phyloP scores from a whole-genome alignment of 2,329 filamentous ascomycete genomes.

The Emydomyces testavorans region DNA sequence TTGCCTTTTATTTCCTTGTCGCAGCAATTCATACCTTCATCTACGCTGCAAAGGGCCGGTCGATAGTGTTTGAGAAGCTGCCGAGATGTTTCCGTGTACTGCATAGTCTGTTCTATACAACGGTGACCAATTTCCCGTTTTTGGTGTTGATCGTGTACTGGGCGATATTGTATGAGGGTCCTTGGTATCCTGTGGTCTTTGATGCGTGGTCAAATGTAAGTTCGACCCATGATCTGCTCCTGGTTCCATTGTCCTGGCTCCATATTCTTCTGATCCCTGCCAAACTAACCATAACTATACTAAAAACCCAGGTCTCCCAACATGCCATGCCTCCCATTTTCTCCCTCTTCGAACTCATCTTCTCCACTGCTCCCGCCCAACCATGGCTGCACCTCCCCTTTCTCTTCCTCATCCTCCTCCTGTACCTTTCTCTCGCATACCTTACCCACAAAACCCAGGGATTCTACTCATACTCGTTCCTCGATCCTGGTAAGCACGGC shows the following conservation, averaged over 20 bases:
- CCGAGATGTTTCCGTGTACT: constrained; percentile 53
- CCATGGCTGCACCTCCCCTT: constrained; percentile 56
- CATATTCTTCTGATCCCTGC: neutral
- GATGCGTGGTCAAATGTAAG: constrained; percentile 43
- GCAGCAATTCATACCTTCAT: constrained; percentile 56
- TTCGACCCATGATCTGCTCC: no score
- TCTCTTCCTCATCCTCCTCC: constrained; percentile 56
- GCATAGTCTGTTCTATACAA: constrained; percentile 54
- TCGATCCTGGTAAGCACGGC: constrained; percentile 45
- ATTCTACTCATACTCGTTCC: constrained; percentile 67
- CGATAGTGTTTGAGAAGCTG: constrained; percentile 48
- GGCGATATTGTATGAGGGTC: constrained; percentile 45
- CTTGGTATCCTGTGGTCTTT: constrained; percentile 45
- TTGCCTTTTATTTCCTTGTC: constrained; percentile 65
- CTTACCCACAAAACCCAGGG: constrained; percentile 56
- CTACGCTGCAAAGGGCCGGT: constrained; percentile 47
- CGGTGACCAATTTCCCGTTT: constrained; percentile 52
- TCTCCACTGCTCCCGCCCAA: constrained; percentile 53
- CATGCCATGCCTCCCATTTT: constrained; percentile 65
- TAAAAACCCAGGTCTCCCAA: constrained; percentile 46
- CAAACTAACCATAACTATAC: neutral
- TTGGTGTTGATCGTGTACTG: constrained; percentile 63
- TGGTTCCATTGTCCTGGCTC: neutral
- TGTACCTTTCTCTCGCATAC: constrained; percentile 65
- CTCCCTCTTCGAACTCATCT: constrained; percentile 61